phyloP scores from a whole-genome alignment of 1,284 basidiomycete genomes.

The Sphaerobolus stellatus region DNA sequence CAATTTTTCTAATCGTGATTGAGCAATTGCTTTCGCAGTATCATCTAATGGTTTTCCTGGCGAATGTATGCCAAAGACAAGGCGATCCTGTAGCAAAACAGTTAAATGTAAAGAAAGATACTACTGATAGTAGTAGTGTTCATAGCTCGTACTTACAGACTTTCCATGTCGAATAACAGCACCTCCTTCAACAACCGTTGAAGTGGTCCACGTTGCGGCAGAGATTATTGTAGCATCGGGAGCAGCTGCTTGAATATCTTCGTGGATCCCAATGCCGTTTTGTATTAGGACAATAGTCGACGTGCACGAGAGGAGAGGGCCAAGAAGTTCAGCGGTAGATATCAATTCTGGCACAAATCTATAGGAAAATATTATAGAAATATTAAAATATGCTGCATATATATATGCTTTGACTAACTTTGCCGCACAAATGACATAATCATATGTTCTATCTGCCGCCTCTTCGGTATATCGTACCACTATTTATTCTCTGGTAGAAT shows the following conservation, averaged over 20 bases:
- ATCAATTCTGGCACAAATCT: slow-evolving; percentile 33
- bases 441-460: slow-evolving; percentile 34
- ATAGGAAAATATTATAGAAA: neutral
- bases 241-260: slow-evolving; percentile 31
- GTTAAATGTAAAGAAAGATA: slow-evolving; percentile 8
- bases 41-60: slow-evolving; percentile 14
- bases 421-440: slow-evolving; percentile 34
- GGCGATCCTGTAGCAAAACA: slow-evolving; percentile 24
- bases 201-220: slow-evolving; percentile 41
- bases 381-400: neutral
- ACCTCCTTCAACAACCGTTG: slow-evolving; percentile 35
- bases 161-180: slow-evolving; percentile 30
- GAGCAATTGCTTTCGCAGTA: slow-evolving; percentile 21
- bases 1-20: slow-evolving; percentile 30
- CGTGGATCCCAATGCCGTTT: slow-evolving; percentile 43
- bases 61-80: slow-evolving; percentile 36
- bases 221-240: slow-evolving; percentile 34
- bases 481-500: no score
- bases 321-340: slow-evolving; percentile 30
- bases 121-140: no score
- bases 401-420: no score
- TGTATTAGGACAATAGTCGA: slow-evolving; percentile 36
- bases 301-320: slow-evolving; percentile 25
- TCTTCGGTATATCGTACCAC: slow-evolving; percentile 32
- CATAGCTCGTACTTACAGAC: slow-evolving; percentile 18